Evolutionary conservation across 371 early-diverging fungal species (phyloP).

Genomic region (Mucor mucedo): DNA sequence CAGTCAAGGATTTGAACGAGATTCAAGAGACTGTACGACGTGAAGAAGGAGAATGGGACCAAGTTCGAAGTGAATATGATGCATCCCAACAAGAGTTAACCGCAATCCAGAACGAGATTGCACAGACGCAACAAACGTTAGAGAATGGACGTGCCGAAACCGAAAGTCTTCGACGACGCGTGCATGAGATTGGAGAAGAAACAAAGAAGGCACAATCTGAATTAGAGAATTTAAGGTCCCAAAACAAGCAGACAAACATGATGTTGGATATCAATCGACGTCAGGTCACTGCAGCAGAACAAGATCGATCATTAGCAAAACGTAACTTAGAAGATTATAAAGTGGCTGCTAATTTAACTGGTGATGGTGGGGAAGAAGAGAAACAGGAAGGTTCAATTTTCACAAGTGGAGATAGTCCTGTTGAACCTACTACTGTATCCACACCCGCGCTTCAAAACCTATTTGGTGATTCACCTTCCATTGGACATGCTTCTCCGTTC

Average conservation of each 20-base stretch:
- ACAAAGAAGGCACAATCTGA: conserved; percentile 29
- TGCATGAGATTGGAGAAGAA: conserved; percentile 47
- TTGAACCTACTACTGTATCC: conserved; percentile 16
- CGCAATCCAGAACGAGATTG: conserved; percentile 34
- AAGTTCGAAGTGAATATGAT: conserved; percentile 37
- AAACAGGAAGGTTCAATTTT: conserved; percentile 7
- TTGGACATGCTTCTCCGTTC: conserved; percentile 20
- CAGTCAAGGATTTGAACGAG: conserved; percentile 38
- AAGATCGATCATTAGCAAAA: conserved; percentile 46
- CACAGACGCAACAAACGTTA: conserved; percentile 35
- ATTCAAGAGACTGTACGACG: conserved; percentile 36
- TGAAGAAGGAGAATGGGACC: conserved; percentile 44
- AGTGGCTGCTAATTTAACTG: conserved; percentile 31
- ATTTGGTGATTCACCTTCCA: conserved; percentile 14
- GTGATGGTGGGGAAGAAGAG: not conserved
- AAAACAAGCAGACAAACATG: conserved; percentile 51
- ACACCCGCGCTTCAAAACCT: conserved; percentile 27
- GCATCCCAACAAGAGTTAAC: conserved; percentile 37
- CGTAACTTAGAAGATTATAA: conserved; percentile 46
- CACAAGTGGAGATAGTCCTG: not conserved
- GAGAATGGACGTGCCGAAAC: conserved; percentile 46
- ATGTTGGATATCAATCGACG: conserved; percentile 54
- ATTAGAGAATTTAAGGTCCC: conserved; percentile 37
- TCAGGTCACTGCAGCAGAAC: conserved; percentile 56
- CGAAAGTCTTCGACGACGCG: conserved; percentile 38